These are phyloP conservation scores for Metarhizium guizhouense DNA, from an alignment of 2,329 filamentous ascomycete species.

Conservation along the genomic window DNA sequence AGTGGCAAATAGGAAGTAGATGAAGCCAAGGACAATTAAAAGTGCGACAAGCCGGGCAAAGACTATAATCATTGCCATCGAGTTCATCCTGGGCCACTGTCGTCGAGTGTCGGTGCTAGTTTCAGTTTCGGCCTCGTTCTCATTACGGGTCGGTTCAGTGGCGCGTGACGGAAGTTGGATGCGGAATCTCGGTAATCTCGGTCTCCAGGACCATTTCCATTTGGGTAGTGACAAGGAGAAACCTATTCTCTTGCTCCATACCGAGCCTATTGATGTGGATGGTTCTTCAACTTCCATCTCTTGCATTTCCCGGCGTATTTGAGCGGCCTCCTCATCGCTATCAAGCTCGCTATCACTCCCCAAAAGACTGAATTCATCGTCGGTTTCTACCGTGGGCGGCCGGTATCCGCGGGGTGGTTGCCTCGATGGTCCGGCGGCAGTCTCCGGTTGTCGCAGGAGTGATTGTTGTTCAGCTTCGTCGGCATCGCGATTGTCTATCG, in stretches of 20 bases:
- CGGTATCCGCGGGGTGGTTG: slow-evolving; percentile 55
- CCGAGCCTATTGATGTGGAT: slow-evolving; percentile 30
- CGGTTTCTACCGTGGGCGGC: slow-evolving; percentile 70
- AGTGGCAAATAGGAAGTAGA: slow-evolving; percentile 80
- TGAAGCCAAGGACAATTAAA: slow-evolving; percentile 62
- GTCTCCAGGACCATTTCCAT: slow-evolving; percentile 48
- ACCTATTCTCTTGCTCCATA: slow-evolving; percentile 48
- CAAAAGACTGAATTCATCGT: slow-evolving; percentile 54
- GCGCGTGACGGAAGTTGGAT: slow-evolving; percentile 37
- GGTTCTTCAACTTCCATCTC: slow-evolving; percentile 82
- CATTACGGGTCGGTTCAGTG: slow-evolving; percentile 10
- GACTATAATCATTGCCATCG: slow-evolving; percentile 45
- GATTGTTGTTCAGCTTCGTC: slow-evolving; percentile 70
- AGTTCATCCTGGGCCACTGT: slow-evolving; percentile 30
- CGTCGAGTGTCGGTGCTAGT: slow-evolving; percentile 14
- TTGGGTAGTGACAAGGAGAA: slow-evolving; percentile 42
- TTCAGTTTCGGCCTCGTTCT: slow-evolving; percentile 5
- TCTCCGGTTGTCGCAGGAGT: slow-evolving; percentile 51
- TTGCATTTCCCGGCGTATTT: slow-evolving; percentile 73
- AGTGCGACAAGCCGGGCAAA: slow-evolving; percentile 67
- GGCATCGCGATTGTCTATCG: slow-evolving; percentile 49
- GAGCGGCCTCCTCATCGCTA: slow-evolving; percentile 47
- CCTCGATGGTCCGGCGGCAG: slow-evolving; percentile 28
- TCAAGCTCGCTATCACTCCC: slow-evolving; percentile 35
- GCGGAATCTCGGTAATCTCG: slow-evolving; percentile 41